phyloP scores from a whole-genome alignment of 1,284 basidiomycete genomes.

The Cutaneotrichosporon sp. region DNA sequence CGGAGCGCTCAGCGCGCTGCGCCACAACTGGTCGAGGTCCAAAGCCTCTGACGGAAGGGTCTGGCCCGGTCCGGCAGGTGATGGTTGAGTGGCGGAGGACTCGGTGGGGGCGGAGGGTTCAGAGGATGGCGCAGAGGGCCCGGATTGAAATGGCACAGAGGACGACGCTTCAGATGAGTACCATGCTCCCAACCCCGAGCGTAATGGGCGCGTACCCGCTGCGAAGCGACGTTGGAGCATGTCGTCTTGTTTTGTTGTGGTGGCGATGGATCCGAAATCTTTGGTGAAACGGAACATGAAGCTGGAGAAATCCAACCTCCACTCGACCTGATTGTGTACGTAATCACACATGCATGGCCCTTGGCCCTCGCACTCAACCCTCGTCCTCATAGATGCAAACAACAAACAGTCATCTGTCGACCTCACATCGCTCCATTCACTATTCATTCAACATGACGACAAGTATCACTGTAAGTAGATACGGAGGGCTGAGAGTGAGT shows the following conservation, averaged over 20 bases:
- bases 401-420: background rate
- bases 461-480: constrained; percentile 32
- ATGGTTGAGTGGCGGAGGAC: background rate
- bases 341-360: background rate
- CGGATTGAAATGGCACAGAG: background rate
- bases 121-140: background rate
- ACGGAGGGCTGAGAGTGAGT: background rate
- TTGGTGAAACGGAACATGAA: background rate
- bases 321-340: background rate
- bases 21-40: constrained; percentile 21
- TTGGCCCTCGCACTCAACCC: background rate
- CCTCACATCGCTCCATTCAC: background rate
- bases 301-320: constrained; percentile 5
- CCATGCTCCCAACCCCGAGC: background rate
- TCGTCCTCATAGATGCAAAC: background rate
- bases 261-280: constrained; percentile 5
- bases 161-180: background rate
- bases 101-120: background rate
- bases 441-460: constrained; percentile 30
- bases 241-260: background rate
- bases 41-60: background rate
- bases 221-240: constrained; percentile 4
- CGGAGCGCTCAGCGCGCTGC: constrained; percentile 22
- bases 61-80: too few relatives aligned
- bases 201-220: background rate